Evolutionary conservation across 1,284 basidiomycete species (phyloP).

Genomic region (Earliella scabrosa): DNA sequence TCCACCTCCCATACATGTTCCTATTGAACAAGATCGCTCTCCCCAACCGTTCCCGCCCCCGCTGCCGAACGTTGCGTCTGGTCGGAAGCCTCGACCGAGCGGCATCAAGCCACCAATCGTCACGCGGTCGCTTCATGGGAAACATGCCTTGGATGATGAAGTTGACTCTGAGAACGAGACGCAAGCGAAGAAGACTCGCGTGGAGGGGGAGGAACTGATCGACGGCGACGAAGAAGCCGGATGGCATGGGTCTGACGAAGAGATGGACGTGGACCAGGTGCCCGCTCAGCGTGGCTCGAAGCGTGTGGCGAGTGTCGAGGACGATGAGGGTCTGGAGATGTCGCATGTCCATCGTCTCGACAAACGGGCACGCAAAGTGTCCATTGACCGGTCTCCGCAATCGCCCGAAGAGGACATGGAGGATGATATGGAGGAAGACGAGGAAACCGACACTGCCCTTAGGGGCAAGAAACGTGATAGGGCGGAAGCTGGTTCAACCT

Average conservation of each 20-base stretch:
- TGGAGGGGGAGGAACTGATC: conserved; percentile 46
- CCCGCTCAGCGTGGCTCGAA: conserved; percentile 50
- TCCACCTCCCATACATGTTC: neutral
- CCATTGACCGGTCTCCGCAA: conserved; percentile 39
- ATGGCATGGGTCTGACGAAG: conserved; percentile 39
- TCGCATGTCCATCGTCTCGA: conserved; percentile 25
- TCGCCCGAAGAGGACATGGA: conserved; percentile 35
- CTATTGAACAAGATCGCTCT: neutral
- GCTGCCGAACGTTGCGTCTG: neutral
- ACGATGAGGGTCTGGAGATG: conserved; percentile 38
- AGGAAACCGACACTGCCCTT: conserved; percentile 19
- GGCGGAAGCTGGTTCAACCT: conserved; percentile 70
- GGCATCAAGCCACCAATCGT: neutral
- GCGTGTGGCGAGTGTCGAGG: conserved; percentile 44
- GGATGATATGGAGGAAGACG: conserved; percentile 30
- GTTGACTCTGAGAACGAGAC: conserved; percentile 42
- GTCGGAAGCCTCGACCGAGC: neutral
- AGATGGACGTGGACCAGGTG: conserved; percentile 32
- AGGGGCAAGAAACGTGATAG: conserved; percentile 80
- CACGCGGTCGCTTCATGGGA: conserved; percentile 19
- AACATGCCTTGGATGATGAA: conserved; percentile 37
- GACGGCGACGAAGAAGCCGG: conserved; percentile 51
- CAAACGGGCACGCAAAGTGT: conserved; percentile 52
- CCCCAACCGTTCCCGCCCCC: neutral
- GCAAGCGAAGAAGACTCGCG: conserved; percentile 52